Base-by-base conservation (phyloP, 129 eudicot species). In the Glebionis coronaria region DNA sequence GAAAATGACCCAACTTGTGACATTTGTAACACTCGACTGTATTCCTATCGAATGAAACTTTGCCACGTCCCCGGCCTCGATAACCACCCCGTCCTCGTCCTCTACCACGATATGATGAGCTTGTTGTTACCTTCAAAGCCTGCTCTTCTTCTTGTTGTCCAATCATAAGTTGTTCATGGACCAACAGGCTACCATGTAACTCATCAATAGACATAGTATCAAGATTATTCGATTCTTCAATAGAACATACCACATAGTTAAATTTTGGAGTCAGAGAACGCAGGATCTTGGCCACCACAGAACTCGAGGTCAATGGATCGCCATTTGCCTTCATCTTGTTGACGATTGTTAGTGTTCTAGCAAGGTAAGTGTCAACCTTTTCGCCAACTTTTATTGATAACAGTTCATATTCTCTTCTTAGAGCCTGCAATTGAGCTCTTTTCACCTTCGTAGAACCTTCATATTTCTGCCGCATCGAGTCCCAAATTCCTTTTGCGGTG, bases 121-220 rank as follows among this genome's bases (percentile, higher is more conserved):
- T 12, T 0, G 3, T 31, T 5, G 65, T 12, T 14, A 1, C 7
- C 10, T 59, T 59, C 23, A 59, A 29, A 12, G 59, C 59, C 9
- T 27, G 4, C 2, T 23, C 25, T 0, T 23, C 25, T 0, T 23
- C 25, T 23, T 23, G 25, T 2, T 23, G 25, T 2, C 59, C 29
- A 1, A 10, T 15, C 12, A 59, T 59, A 4, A 46, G 23, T 14
- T 70, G 27, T 69, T 57, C 84, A 2, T 63, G 69, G 19, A 63
- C 55, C 1, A 63, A 7, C 3, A 63, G 53, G 19, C 71, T 66
- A 0, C 57, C 71, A 47, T 66, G 71, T 5, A 66, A 13, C 9
- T 66, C 71, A n/a, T 66, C 59, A 13, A 66, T 47, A 4, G 46
- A 23, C 70, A 65, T 46, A 7, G 70, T 59, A 11, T 59, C 65